phyloP scores from a whole-genome alignment of 2,329 filamentous ascomycete genomes.

The Penicillium capsulatum region DNA sequence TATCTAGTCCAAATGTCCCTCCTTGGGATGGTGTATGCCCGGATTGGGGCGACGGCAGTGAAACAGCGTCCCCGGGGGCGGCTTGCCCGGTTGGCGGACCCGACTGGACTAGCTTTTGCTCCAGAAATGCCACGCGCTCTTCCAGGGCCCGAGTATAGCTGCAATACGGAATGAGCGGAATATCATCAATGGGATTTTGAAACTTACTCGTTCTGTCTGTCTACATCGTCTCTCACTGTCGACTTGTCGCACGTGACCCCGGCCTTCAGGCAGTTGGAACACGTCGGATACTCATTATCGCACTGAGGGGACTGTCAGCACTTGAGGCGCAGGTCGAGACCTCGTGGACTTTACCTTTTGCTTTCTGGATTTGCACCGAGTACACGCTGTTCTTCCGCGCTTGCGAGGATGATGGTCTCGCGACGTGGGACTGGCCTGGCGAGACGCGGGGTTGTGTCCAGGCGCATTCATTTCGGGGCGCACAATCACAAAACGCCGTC shows the following conservation, averaged over 20 bases:
- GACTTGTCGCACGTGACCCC: slow-evolving; percentile 43
- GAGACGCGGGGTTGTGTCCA: slow-evolving; percentile 17
- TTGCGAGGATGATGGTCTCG: slow-evolving; percentile 43
- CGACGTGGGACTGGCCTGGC: slow-evolving; percentile 24
- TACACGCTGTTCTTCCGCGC: slow-evolving; percentile 44
- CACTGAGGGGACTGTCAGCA: slow-evolving; percentile 29
- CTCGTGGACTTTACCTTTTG: slow-evolving; percentile 36
- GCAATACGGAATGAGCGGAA: no score
- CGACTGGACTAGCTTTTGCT: slow-evolving; percentile 28
- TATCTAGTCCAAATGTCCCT: slow-evolving; percentile 24
- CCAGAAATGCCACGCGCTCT: slow-evolving; percentile 43
- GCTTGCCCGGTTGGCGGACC: slow-evolving; percentile 12
- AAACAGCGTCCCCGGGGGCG: slow-evolving; percentile 13
- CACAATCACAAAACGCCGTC: no score
- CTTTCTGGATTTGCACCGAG: slow-evolving; percentile 46
- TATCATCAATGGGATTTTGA: no score
- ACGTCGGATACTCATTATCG: slow-evolving; percentile 44
- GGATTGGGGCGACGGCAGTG: slow-evolving; percentile 24
- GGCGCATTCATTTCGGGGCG: slow-evolving; percentile 14
- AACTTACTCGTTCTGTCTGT: slow-evolving; percentile 34
- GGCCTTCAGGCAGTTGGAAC: slow-evolving; percentile 45
- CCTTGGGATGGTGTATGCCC: slow-evolving; percentile 18
- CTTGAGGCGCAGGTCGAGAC: neutral
- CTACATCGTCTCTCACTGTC: slow-evolving; percentile 38
- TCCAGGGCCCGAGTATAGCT: slow-evolving; percentile 45